Conservation (phyloP, 208 protist species). For the Kentomonas sorsogonicus region DNA sequence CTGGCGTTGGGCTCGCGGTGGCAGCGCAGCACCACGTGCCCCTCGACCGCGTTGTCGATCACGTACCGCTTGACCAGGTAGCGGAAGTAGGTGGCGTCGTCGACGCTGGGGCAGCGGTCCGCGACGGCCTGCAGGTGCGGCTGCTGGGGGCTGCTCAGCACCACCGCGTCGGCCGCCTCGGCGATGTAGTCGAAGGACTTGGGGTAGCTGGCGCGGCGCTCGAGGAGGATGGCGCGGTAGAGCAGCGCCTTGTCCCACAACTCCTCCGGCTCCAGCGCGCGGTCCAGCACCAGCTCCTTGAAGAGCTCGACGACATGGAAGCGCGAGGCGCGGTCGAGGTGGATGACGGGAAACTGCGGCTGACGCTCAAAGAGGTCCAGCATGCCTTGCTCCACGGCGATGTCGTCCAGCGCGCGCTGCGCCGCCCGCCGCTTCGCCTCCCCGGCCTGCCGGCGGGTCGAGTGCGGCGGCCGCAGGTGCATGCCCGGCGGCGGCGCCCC, state of each 20-base stretch:
- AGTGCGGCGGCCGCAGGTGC: constrained; percentile 53
- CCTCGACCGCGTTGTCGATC: constrained; percentile 80
- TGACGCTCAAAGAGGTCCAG: constrained; percentile 82
- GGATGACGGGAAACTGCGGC: constrained; percentile 75
- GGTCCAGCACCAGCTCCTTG: constrained; percentile 73
- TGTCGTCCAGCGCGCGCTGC: constrained; percentile 48
- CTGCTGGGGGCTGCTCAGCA: constrained; percentile 18
- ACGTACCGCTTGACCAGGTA: constrained; percentile 77
- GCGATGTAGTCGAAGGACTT: constrained; percentile 66
- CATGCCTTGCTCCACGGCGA: constrained; percentile 50
- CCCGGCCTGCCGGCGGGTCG: constrained; percentile 43
- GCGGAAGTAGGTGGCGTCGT: constrained; percentile 68
- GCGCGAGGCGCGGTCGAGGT: constrained; percentile 60
- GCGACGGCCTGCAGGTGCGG: background rate
- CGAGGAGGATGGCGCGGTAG: constrained; percentile 67
- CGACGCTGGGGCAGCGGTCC: constrained; percentile 31
- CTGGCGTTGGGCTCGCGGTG: constrained; percentile 51
- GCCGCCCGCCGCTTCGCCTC: constrained; percentile 40
- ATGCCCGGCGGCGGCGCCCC: constrained; percentile 38
- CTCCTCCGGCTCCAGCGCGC: constrained; percentile 38
- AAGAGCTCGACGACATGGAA: constrained; percentile 80
- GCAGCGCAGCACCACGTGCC: constrained; percentile 81
- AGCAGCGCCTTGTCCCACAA: constrained; percentile 85
- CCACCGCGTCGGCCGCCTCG: constrained; percentile 31
- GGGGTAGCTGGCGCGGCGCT: constrained; percentile 68